Conservation (phyloP, 73 alveolate genomes). For the Paraurostyla sp. region DNA sequence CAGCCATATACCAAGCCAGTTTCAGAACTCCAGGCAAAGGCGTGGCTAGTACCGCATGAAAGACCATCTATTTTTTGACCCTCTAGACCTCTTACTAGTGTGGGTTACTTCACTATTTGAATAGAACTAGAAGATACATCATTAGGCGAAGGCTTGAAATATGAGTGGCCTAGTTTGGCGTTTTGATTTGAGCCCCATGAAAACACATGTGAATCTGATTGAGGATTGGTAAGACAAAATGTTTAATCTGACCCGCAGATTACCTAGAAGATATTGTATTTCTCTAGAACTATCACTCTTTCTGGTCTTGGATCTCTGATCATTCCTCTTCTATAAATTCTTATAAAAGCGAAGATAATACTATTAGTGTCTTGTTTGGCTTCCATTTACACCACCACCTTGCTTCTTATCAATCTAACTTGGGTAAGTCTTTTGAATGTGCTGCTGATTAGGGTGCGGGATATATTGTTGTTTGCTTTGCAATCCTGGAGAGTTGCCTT, state of each 20-base stretch:
- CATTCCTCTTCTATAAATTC: conserved; percentile 8
- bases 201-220: neutral
- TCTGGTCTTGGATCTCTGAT: conserved; percentile 30
- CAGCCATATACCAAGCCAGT: conserved; percentile 43
- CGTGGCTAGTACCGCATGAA: conserved; percentile 27
- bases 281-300: neutral
- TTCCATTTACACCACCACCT: neutral
- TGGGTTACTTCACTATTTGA: conserved; percentile 6
- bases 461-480: neutral
- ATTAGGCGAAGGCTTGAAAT: conserved; percentile 28
- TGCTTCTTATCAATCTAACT: neutral
- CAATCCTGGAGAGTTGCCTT: neutral
- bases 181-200: conserved; percentile 36
- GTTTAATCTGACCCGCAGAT: conserved; percentile 17
- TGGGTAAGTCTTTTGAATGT: neutral
- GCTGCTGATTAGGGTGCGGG: neutral
- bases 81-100: neutral
- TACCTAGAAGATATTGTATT: neutral
- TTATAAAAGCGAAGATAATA: neutral
- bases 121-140: conserved; percentile 20
- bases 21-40: conserved; percentile 44
- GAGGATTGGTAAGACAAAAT: neutral
- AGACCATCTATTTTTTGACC: neutral
- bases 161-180: conserved; percentile 28
- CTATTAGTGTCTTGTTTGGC: neutral